Evolutionary conservation across 2,329 filamentous ascomycete genomes (phyloP), one percentile per base, ranked within the genome.

Genomic region (Fusarium redolens): DNA sequence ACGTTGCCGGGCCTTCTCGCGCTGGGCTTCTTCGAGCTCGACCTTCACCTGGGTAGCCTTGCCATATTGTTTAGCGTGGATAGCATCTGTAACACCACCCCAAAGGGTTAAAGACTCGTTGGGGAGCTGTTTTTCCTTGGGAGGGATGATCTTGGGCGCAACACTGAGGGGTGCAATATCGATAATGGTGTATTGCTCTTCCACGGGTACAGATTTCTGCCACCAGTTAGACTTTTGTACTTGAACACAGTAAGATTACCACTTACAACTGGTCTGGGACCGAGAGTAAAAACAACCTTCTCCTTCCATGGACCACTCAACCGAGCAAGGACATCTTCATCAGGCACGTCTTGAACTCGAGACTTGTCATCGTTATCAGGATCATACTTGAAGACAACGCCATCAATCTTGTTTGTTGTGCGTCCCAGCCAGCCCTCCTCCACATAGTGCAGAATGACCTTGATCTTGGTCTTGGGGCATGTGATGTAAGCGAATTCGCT

Each of bases 401-500:
- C 96, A 69, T 97, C 91, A 40, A 99, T 92, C 79, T 92, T 95
- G 83, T 98, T 97, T 76, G 97, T 96, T 25, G 94, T 90, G 74
- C 94, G 93, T 51, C 95, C 94, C 35, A 98, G 87, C 95, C 96
- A 99, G 55, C 95, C 95, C 77, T 98, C 96, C 78, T 98, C 96
- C 61, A 95, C 86, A 81, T 99, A 99, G 78, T 97, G 92, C 51
- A 99, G 84, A 71, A 99, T 97, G 22, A 92, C 93, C 85, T 98
- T 98, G 74, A 97, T 89, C 79, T 92, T 92, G 4, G 95, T 97
- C 84, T 95, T 92, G n/a, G 92, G 89, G 83, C 96, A 99, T 43
- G 92, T 95, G 68, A 98, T 88, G 81, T 93, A 97, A 78, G 94
- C 96, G 72, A 92, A 89, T 78, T 99, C 96, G 51, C 95, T 93